A percentile compares a stretch with the other conserved stretches of the same genome.
Conservation (phyloP, 257 asterid genomes). For the Solanum phureja region DNA sequence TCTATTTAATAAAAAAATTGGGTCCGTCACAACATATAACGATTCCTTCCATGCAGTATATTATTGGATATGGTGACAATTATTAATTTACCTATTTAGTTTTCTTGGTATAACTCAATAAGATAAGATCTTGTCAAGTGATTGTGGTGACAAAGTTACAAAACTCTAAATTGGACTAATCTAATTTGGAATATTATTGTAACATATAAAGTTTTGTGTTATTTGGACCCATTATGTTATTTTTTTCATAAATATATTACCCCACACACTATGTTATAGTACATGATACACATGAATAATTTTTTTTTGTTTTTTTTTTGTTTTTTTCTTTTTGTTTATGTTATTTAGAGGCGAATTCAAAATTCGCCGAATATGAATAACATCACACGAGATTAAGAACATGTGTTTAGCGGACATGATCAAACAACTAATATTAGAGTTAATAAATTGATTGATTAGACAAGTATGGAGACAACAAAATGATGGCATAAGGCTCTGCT, state of each 20-base stretch:
- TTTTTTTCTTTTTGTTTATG: no score
- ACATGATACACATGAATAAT: not conserved
- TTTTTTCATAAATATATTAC: not conserved
- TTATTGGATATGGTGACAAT: not conserved
- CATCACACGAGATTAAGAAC: not conserved
- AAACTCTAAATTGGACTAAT: not conserved
- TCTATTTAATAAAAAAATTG: not conserved
- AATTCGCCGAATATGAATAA: no score
- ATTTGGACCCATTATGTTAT: not conserved
- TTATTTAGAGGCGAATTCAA: no score
- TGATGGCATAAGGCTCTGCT: not conserved
- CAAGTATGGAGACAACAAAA: not conserved
- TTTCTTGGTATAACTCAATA: not conserved
- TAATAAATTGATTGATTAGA: not conserved
- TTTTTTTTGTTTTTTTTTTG: no score
- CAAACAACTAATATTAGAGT: not conserved
- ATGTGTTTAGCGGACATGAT: not conserved
- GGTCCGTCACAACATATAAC: accelerated
- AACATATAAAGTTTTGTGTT: not conserved
- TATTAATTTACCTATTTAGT: not conserved
- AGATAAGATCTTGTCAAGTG: not conserved
- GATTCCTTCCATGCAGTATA: not conserved
- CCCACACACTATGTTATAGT: not conserved
- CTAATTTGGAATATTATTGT: not conserved
- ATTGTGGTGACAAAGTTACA: not conserved